A percentile compares a stretch with the other conserved stretches of the same genome.
Conservation (phyloP, 768 basidiomycete species). For the Gelatoporia subvermispora region DNA sequence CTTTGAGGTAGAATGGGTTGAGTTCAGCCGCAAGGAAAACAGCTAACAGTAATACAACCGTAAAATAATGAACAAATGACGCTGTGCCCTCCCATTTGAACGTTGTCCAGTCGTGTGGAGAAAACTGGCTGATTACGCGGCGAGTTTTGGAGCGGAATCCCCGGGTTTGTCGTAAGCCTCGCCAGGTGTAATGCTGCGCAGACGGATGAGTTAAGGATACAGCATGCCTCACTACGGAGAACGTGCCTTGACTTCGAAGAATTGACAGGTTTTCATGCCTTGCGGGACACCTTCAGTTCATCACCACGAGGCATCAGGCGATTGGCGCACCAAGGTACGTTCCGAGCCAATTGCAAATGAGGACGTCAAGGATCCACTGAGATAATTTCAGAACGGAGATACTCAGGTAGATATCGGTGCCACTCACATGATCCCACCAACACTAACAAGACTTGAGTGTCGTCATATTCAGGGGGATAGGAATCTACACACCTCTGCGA, state of each 20-base stretch:
- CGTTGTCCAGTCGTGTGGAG: constrained; percentile 82
- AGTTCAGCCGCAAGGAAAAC: constrained; percentile 82
- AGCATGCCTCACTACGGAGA: neutral
- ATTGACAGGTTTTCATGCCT: constrained; percentile 88
- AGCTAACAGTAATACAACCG: constrained; percentile 69
- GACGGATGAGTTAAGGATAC: constrained; percentile 5
- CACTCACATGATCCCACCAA: constrained; percentile 88
- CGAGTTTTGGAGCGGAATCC: constrained; percentile 76
- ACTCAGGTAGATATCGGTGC: neutral
- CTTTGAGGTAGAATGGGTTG: constrained; percentile 84
- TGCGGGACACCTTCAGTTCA: constrained; percentile 11
- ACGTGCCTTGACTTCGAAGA: constrained; percentile 79
- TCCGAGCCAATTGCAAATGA: constrained; percentile 85
- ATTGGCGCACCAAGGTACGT: constrained; percentile 63
- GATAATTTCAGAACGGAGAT: constrained; percentile 4
- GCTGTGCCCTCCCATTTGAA: constrained; percentile 85
- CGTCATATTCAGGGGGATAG: constrained; percentile 11
- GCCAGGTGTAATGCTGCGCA: constrained; percentile 76
- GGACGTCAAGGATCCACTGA: constrained; percentile 84
- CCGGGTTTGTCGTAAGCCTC: constrained; percentile 72
- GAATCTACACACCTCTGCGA: constrained; percentile 62
- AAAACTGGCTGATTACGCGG: constrained; percentile 78
- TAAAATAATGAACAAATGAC: constrained; percentile 65
- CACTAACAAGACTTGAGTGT: constrained; percentile 43
- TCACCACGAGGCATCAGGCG: neutral